Conservation (phyloP, 2,329 filamentous ascomycete genomes). For the Huntiella savannae region DNA sequence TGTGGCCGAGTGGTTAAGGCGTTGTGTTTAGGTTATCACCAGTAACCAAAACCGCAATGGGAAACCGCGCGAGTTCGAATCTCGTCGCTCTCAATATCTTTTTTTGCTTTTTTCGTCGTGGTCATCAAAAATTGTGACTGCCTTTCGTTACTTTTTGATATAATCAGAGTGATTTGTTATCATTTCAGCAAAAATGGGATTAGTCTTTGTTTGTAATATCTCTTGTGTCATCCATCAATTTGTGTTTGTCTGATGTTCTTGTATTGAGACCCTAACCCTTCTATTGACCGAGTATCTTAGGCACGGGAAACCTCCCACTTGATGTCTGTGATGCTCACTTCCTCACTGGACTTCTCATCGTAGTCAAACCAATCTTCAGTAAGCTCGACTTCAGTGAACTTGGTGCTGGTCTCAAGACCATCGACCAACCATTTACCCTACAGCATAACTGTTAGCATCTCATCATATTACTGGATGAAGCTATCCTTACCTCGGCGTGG, state of each 20-base stretch:
- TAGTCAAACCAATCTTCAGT: conserved; percentile 96
- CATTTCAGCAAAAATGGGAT: too few species aligned
- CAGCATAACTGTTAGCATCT: not conserved
- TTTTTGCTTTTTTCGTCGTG: conserved; percentile 11
- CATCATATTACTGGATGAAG: conserved; percentile 5
- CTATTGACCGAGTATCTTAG: conserved; percentile 20
- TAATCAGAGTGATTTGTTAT: too few species aligned
- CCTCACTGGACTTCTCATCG: conserved; percentile 78
- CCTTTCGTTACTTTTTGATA: too few species aligned
- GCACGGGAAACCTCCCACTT: conserved; percentile 69
- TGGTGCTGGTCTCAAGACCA: conserved; percentile 59
- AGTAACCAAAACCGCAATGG: conserved; percentile 21
- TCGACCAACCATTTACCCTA: conserved; percentile 82
- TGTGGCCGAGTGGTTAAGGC: conserved; percentile 38
- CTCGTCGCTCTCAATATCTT: conserved; percentile 24
- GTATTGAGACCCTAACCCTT: not conserved
- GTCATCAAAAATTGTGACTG: not conserved
- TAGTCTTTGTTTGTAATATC: too few species aligned
- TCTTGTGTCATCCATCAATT: too few species aligned
- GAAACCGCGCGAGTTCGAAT: conserved; percentile 33
- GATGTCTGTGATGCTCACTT: conserved; percentile 80
- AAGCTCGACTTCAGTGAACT: conserved; percentile 68
- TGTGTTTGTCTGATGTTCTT: too few species aligned
- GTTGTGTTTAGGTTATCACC: conserved; percentile 30
- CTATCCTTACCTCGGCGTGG: conserved; percentile 52